phyloP scores from a whole-genome alignment of 2,329 filamentous ascomycete species.

The Periconia sp. region DNA sequence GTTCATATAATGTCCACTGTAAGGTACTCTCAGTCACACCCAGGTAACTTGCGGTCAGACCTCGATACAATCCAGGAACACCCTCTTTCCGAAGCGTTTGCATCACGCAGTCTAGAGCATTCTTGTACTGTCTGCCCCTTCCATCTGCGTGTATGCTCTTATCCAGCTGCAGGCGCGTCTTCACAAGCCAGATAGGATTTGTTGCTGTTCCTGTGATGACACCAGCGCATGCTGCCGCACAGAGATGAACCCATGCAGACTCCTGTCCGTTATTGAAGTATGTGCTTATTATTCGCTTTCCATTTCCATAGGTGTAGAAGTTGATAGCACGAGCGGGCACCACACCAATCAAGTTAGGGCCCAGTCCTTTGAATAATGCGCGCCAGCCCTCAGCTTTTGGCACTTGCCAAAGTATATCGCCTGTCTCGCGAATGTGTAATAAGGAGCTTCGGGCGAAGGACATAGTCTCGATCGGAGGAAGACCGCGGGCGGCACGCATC shows the following conservation, averaged over 20 bases:
- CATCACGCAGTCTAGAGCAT: slow-evolving; percentile 82
- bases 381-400: slow-evolving; percentile 80
- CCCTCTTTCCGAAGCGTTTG: slow-evolving; percentile 83
- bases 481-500: slow-evolving; percentile 61
- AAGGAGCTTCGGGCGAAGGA: slow-evolving; percentile 66
- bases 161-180: slow-evolving; percentile 89
- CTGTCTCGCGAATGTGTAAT: slow-evolving; percentile 80
- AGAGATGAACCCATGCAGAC: slow-evolving; percentile 74
- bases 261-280: slow-evolving; percentile 71
- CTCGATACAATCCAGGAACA: slow-evolving; percentile 79
- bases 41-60: slow-evolving; percentile 87
- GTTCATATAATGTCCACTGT: slow-evolving; percentile 94
- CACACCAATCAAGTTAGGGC: slow-evolving; percentile 85
- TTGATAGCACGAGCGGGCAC: slow-evolving; percentile 89
- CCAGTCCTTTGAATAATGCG: slow-evolving; percentile 89
- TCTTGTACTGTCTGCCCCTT: slow-evolving; percentile 73
- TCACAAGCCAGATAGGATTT: slow-evolving; percentile 96
- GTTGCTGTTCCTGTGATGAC: slow-evolving; percentile 87
- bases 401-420: slow-evolving; percentile 81
- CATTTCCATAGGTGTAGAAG: slow-evolving; percentile 91
- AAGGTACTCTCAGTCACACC: slow-evolving; percentile 87
- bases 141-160: slow-evolving; percentile 70
- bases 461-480: slow-evolving; percentile 58
- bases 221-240: slow-evolving; percentile 75
- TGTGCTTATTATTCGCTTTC: slow-evolving; percentile 78